Percentiles rank a stretch among this genome's conserved stretches.
Conservation (phyloP, 2,329 filamentous ascomycete genomes). For the Mariannaea sp. region DNA sequence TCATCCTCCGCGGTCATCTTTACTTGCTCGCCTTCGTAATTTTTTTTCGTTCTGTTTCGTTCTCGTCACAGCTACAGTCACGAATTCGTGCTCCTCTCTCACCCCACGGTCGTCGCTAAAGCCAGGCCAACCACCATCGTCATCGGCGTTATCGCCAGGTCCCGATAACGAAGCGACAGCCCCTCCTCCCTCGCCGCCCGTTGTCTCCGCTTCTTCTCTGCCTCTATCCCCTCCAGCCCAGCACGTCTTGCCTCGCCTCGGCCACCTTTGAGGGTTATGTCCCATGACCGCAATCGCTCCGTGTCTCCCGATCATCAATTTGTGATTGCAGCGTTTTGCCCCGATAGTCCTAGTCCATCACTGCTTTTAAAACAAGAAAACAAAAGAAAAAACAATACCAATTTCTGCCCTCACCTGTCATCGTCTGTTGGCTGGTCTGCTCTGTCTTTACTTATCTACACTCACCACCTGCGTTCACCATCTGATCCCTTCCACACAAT, state of each 20-base stretch:
- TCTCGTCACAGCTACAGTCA: slow-evolving; percentile 5
- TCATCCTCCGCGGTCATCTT: slow-evolving; percentile 17
- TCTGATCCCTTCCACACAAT: slow-evolving; percentile 1
- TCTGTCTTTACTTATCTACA: not conserved
- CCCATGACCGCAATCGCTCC: slow-evolving; percentile 34
- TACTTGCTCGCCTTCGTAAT: not conserved
- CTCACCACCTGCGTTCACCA: not conserved
- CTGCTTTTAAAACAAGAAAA: slow-evolving; percentile 25
- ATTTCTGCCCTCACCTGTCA: slow-evolving; percentile 26
- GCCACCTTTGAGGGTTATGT: slow-evolving; percentile 22
- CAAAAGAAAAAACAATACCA: slow-evolving; percentile 29
- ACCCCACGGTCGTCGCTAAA: slow-evolving; percentile 32
- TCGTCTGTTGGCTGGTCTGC: slow-evolving; percentile 10
- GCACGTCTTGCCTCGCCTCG: slow-evolving; percentile 16
- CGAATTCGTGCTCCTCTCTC: slow-evolving; percentile 14
- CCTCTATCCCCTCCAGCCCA: slow-evolving; percentile 3
- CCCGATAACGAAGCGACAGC: slow-evolving; percentile 36
- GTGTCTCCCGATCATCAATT: slow-evolving; percentile 32
- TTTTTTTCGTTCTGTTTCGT: slow-evolving; percentile 4
- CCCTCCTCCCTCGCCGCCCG: slow-evolving; percentile 30
- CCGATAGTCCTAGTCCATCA: slow-evolving; percentile 39
- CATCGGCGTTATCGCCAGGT: slow-evolving; percentile 37
- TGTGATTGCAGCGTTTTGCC: slow-evolving; percentile 36
- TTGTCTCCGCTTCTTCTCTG: slow-evolving; percentile 14
- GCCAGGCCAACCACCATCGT: slow-evolving; percentile 33